Evolutionary conservation across 2,329 filamentous ascomycete genomes (phyloP), one percentile per base, ranked within the genome.

Genomic region (Diaporthe sp.): DNA sequence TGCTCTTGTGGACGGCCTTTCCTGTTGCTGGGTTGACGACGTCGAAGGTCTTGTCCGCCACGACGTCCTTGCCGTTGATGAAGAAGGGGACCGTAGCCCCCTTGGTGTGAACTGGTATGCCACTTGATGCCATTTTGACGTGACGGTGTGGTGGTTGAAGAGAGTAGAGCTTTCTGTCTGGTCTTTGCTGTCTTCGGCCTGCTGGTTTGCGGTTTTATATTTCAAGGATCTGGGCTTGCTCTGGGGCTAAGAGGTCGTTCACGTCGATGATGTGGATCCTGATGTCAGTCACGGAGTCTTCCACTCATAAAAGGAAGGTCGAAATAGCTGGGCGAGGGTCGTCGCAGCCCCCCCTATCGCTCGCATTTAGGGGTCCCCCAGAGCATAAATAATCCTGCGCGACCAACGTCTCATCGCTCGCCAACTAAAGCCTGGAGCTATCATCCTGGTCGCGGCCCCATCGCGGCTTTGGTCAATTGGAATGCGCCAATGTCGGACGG

Each of bases 31-130:
- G 81, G 53, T 78, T 80, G 58, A 78, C 74, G 22, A 84, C 79
- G 17, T 82, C 76, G 71, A 82, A 82, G 10, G 67, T 79, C 74
- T 76, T 77, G 57, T 71, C 31, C 17, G 80, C 65, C 67, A 75
- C 77, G 25, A 81, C 79, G 25, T 83, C 80, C 73, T 82, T 76
- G 75, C 82, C 82, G 74, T 80, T 79, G 79, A 84, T 81, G 76
- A 81, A 74, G 76, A 84, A 81, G 31, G 82, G 82, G 12, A 84
- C 81, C 37, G 81, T 78, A 5, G 63, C 47, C 31, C 58, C 72
- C 68, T 53, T 72, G 67, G 42, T 55, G 72, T 57, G 72, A 17
- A 53, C 39, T 5, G 75, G 25, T 13, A 68, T 44, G 57, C 34
- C 57, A 22, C 34, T 71, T 10, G 71, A 65, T 25, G 63, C 57